phyloP scores from a whole-genome alignment of 2,329 filamentous ascomycete genomes.

The Clonostachys byssicola region DNA sequence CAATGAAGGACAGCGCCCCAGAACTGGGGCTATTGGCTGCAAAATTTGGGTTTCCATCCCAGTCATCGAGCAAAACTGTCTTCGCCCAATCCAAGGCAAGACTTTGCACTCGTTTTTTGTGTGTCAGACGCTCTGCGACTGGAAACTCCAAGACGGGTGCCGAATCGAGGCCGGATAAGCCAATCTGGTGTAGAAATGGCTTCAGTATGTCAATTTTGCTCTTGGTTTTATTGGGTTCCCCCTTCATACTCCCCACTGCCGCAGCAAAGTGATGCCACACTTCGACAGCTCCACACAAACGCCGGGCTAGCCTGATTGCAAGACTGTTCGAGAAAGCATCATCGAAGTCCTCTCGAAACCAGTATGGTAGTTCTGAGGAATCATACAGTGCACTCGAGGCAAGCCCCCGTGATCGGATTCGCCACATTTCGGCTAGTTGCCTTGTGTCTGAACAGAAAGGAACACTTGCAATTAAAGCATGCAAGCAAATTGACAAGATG shows the following conservation, averaged over 20 bases:
- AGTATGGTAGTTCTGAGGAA: constrained; percentile 20
- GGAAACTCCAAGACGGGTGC: not conserved
- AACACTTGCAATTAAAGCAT: constrained; percentile 55
- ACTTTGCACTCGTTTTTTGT: constrained; percentile 52
- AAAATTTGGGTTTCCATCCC: constrained; percentile 73
- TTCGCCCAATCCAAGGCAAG: constrained; percentile 68
- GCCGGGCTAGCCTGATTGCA: constrained; percentile 52
- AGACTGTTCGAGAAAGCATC: constrained; percentile 60
- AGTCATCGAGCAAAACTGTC: constrained; percentile 71
- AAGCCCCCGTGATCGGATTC: constrained; percentile 50
- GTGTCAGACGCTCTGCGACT: constrained; percentile 25
- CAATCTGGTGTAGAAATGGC: no score
- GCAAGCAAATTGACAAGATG: constrained; percentile 56
- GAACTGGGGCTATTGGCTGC: constrained; percentile 68
- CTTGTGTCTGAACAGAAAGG: constrained; percentile 43
- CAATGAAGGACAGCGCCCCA: constrained; percentile 71
- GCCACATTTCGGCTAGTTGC: constrained; percentile 55
- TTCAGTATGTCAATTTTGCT: no score
- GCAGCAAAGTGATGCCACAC: constrained; percentile 46
- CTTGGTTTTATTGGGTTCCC: no score
- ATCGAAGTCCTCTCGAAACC: constrained; percentile 46
- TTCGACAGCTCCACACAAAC: constrained; percentile 53
- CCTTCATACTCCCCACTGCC: constrained; percentile 13
- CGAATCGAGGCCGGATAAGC: constrained; percentile 17
- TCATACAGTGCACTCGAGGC: not conserved